Evolutionary conservation across 768 basidiomycete genomes (phyloP).

Genomic region (Panus rudis): DNA sequence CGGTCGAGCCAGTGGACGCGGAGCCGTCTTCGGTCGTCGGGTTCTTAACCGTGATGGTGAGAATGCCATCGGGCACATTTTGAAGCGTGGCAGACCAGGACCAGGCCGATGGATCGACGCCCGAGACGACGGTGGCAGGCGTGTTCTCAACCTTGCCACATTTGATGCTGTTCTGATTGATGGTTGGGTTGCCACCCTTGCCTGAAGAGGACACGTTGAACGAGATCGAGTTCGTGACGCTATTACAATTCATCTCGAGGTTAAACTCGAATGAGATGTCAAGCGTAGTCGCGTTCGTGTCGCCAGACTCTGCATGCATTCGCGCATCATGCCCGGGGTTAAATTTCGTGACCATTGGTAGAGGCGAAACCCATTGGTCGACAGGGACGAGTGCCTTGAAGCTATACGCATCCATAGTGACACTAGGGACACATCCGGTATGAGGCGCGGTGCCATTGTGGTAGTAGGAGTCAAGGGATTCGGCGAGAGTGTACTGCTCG

Average conservation of each 20-base stretch:
- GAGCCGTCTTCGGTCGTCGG: conserved; percentile 38
- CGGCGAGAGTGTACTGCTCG: conserved; percentile 64
- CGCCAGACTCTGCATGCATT: conserved; percentile 38
- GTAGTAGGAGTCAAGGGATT: conserved; percentile 60
- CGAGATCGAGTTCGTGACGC: conserved; percentile 54
- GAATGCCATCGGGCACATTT: conserved; percentile 76
- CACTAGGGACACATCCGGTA: conserved; percentile 61
- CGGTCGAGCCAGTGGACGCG: conserved; percentile 43
- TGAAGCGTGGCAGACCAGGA: conserved; percentile 68
- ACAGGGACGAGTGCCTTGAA: conserved; percentile 78
- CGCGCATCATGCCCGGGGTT: conserved; percentile 84
- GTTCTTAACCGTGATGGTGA: conserved; percentile 63
- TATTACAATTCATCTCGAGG: conserved; percentile 62
- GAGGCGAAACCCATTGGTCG: conserved; percentile 60
- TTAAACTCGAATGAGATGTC: conserved; percentile 78
- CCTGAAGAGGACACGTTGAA: conserved; percentile 69
- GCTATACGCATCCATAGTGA: conserved; percentile 68
- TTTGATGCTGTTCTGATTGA: conserved; percentile 34
- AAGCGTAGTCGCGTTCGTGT: conserved; percentile 48
- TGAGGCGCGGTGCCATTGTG: conserved; percentile 53
- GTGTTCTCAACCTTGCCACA: conserved; percentile 48
- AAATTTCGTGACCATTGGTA: conserved; percentile 73
- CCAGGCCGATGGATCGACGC: conserved; percentile 54
- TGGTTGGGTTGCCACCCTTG: conserved; percentile 46
- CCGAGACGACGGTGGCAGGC: conserved; percentile 42